Base-by-base conservation (phyloP, 108 stramenopile species). In the Fistulifera solaris region DNA sequence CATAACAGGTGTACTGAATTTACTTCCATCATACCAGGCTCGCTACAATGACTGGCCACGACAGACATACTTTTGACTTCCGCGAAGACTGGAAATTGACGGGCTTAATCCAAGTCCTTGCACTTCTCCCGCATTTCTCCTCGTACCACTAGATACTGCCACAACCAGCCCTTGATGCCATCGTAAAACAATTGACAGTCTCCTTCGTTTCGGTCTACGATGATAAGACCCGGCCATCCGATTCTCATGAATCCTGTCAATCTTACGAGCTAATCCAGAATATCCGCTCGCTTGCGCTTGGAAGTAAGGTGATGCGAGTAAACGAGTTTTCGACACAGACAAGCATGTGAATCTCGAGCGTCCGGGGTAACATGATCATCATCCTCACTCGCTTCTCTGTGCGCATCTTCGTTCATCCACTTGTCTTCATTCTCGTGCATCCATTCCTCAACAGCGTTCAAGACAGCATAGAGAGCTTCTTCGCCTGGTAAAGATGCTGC, bases 291-390 rank as follows among this genome's bases (percentile, higher is more conserved):
- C 52, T 90, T 90, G 16, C 61, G 59, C 60, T 81, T 81, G 27
- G 89, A 75, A 65, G 86, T 90, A 27, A 90, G 86, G 52, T 90
- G 89, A 72, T 90, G 89, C 5, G 83, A 86, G 52, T 86, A 83
- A 35, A 90, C 84, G 12, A 79, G 48, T 45, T 78, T 54, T 25
- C 85, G 71, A 18, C 80, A 82, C 39, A 90, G 41, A 15, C 48
- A 25, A n/a, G n/a, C n/a, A n/a, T n/a, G n/a, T n/a, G n/a, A n/a
- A n/a, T n/a, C n/a, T n/a, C n/a, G n/a, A n/a, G n/a, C n/a, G n/a
- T n/a, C n/a, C n/a, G n/a, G n/a, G n/a, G n/a, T n/a, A n/a, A n/a
- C n/a, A 24, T 27, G 16, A 13, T 6, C 28, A 55, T 59, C 43
- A 39, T 13, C 38, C 17, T 40, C 16, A 25, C n/a, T n/a, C n/a